Conservation (phyloP, 139 green algal species). For the Picochlorum sp. region DNA sequence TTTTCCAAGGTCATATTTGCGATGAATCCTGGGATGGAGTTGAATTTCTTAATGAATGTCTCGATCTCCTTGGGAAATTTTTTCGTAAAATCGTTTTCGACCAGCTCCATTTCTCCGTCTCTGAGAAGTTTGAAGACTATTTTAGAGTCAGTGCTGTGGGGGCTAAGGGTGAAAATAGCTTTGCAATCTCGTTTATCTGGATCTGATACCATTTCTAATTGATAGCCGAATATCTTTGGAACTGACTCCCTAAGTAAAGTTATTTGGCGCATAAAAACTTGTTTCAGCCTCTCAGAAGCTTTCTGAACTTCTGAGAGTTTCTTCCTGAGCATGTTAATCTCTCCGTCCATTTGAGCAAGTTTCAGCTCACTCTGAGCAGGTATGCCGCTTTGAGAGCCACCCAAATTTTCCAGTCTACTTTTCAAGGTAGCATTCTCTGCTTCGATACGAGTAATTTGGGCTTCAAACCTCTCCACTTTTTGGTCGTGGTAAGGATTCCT, state of each 20-base stretch:
- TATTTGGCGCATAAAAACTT: slow-evolving; percentile 63
- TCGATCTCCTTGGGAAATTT: slow-evolving; percentile 52
- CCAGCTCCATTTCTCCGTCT: slow-evolving; percentile 41
- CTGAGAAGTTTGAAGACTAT: slow-evolving; percentile 43
- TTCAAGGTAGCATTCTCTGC: slow-evolving; percentile 21
- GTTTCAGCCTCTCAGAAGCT: slow-evolving; percentile 38
- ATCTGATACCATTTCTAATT: slow-evolving; percentile 58
- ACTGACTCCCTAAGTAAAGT: slow-evolving; percentile 59
- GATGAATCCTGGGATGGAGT: slow-evolving; percentile 71
- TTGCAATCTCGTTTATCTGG: slow-evolving; percentile 28
- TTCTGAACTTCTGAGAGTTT: slow-evolving; percentile 36
- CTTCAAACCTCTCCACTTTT: slow-evolving; percentile 9
- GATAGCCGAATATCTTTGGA: slow-evolving; percentile 67
- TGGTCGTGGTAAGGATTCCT: slow-evolving; percentile 57
- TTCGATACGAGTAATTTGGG: slow-evolving; percentile 20
- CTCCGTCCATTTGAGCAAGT: slow-evolving; percentile 27
- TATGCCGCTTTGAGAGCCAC: background rate
- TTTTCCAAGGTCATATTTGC: slow-evolving; percentile 78
- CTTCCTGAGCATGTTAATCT: slow-evolving; percentile 18
- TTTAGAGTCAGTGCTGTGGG: slow-evolving; percentile 32
- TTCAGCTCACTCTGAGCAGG: slow-evolving; percentile 14
- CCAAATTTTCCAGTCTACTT: slow-evolving; percentile 2
- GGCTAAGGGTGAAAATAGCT: slow-evolving; percentile 45
- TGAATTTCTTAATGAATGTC: slow-evolving; percentile 49
- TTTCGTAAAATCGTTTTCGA: slow-evolving; percentile 45